phyloP scores from a whole-genome alignment of 495 filamentous ascomycete species.

The Annulohypoxylon nitens region DNA sequence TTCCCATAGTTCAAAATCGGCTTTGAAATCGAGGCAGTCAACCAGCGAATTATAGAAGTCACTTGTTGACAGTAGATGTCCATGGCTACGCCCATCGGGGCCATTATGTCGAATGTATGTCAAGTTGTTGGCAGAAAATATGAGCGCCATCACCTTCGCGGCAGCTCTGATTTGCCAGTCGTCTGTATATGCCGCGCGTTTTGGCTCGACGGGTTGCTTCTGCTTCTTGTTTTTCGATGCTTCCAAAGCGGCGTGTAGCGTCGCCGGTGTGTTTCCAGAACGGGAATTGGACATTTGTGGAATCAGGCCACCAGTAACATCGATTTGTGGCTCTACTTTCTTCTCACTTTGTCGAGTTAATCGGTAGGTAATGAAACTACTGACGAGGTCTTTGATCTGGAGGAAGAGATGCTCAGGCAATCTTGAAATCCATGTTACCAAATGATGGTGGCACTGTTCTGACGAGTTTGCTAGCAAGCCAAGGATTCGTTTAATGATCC shows the following conservation, averaged over 20 bases:
- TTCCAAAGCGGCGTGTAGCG: slow-evolving; percentile 82
- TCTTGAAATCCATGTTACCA: slow-evolving; percentile 88
- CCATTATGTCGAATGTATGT: slow-evolving; percentile 51
- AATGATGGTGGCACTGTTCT: slow-evolving; percentile 80
- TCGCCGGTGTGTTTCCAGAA: slow-evolving; percentile 71
- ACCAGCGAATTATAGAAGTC: slow-evolving; percentile 90
- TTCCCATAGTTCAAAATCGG: slow-evolving; percentile 93
- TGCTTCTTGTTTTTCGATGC: slow-evolving; percentile 49
- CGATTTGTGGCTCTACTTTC: slow-evolving; percentile 67
- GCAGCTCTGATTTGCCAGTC: slow-evolving; percentile 94
- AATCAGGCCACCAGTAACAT: slow-evolving; percentile 74
- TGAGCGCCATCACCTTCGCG: slow-evolving; percentile 81
- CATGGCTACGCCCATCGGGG: slow-evolving; percentile 55
- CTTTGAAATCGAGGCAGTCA: slow-evolving; percentile 86
- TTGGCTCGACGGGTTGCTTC: slow-evolving; percentile 65
- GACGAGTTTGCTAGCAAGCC: slow-evolving; percentile 83
- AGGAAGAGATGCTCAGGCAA: slow-evolving; percentile 77
- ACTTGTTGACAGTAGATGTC: slow-evolving; percentile 79
- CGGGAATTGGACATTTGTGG: slow-evolving; percentile 75
- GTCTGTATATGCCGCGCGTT: slow-evolving; percentile 76
- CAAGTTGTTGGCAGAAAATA: slow-evolving; percentile 86
- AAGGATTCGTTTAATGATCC: slow-evolving; percentile 87
- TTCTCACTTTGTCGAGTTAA: slow-evolving; percentile 79
- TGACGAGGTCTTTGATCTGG: slow-evolving; percentile 78
- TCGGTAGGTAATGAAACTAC: slow-evolving; percentile 86